Evolutionary conservation across 2,329 filamentous ascomycete genomes (phyloP).

Genomic region (Rhynchosporium secalis): DNA sequence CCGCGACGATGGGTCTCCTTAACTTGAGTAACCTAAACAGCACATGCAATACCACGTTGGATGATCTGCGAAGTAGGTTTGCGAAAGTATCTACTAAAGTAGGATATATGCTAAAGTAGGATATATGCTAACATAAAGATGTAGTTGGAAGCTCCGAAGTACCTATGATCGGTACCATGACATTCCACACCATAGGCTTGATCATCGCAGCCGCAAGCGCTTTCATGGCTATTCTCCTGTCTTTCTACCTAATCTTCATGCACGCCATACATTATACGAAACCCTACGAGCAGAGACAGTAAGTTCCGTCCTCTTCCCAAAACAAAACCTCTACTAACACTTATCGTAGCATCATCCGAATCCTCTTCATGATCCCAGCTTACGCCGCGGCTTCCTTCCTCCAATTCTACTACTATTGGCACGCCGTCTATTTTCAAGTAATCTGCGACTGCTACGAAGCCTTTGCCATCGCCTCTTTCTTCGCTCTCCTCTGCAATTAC

Average conservation of each 20-base stretch:
- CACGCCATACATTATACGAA: slow-evolving; percentile 63
- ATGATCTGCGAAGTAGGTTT: slow-evolving; percentile 40
- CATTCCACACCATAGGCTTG: slow-evolving; percentile 56
- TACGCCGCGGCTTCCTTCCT: slow-evolving; percentile 76
- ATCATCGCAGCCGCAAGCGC: slow-evolving; percentile 52
- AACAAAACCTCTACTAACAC: slow-evolving; percentile 17
- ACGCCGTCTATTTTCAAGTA: slow-evolving; percentile 79
- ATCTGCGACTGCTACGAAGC: slow-evolving; percentile 86
- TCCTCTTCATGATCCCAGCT: slow-evolving; percentile 84
- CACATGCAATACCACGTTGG: slow-evolving; percentile 42
- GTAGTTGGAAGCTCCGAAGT: slow-evolving; percentile 45
- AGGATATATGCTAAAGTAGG: slow-evolving; percentile 25
- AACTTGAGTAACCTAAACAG: slow-evolving; percentile 31
- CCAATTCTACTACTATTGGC: slow-evolving; percentile 70
- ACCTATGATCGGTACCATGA: slow-evolving; percentile 49
- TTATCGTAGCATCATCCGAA: slow-evolving; percentile 67
- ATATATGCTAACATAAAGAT: slow-evolving; percentile 24
- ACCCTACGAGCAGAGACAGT: slow-evolving; percentile 60
- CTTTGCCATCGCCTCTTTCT: slow-evolving; percentile 85
- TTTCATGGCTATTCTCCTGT: slow-evolving; percentile 52
- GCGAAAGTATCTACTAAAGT: background rate
- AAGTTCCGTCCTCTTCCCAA: slow-evolving; percentile 22
- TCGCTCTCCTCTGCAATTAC: slow-evolving; percentile 79
- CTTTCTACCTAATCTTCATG: slow-evolving; percentile 57
- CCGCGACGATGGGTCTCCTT: slow-evolving; percentile 30